phyloP scores from a whole-genome alignment of 257 asterid genomes.

The Solanum etuberosum region DNA sequence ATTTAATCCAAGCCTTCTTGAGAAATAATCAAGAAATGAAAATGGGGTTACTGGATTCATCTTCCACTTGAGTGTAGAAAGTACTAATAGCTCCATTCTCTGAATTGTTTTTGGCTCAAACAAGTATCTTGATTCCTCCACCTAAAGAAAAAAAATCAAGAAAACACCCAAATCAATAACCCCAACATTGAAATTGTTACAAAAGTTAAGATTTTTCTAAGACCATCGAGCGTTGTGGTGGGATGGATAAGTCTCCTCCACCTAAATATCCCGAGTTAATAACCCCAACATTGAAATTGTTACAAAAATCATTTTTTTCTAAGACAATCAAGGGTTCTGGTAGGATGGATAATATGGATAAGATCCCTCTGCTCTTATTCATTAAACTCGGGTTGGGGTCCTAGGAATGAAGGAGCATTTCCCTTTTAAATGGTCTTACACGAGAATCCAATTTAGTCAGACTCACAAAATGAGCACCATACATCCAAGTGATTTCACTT shows the following conservation, averaged over 20 bases:
- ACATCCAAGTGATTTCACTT: not conserved
- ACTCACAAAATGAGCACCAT: not conserved
- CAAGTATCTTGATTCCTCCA: constrained; percentile 35
- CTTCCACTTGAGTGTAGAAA: constrained; percentile 51
- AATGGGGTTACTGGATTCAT: constrained; percentile 58
- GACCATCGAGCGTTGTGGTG: not conserved
- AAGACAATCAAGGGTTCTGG: not conserved
- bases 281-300: not conserved
- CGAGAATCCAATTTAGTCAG: not conserved
- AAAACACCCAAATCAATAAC: not conserved
- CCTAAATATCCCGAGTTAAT: not conserved
- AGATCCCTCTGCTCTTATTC: not conserved
- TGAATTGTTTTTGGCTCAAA: constrained; percentile 54
- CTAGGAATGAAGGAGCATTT: not conserved
- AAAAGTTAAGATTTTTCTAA: not conserved
- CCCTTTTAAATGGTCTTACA: not conserved
- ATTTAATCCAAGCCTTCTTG: constrained; percentile 20
- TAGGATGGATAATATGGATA: not conserved
- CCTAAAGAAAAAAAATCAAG: constrained; percentile 13
- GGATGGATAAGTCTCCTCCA: not conserved
- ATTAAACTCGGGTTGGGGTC: not conserved
- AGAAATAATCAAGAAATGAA: constrained; percentile 41
- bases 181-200: not conserved
- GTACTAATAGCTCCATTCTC: constrained; percentile 54
- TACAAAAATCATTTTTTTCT: not conserved